phyloP scores from a whole-genome alignment of 2,329 filamentous ascomycete genomes.

The Claviceps sp. region DNA sequence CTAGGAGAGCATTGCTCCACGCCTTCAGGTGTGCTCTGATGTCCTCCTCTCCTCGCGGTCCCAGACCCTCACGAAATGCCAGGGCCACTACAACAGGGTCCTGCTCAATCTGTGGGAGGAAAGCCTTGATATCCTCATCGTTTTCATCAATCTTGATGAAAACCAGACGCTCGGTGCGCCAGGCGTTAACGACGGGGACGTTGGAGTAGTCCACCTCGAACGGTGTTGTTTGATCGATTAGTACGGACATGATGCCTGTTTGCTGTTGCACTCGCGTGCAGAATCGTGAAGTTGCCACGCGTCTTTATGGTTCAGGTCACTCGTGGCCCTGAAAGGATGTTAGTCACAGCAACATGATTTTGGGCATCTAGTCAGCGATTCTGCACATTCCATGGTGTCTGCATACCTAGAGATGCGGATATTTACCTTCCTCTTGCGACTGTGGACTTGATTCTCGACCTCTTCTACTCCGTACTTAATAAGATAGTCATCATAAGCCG shows the following conservation, averaged over 20 bases:
- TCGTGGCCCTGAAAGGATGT: too few relatives aligned
- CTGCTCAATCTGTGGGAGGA: slow-evolving; percentile 6
- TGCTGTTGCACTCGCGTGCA: too few relatives aligned
- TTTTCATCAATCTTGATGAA: slow-evolving; percentile 10
- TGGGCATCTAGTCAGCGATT: too few relatives aligned
- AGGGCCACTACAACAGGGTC: slow-evolving; percentile 8
- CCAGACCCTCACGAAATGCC: slow-evolving; percentile 4
- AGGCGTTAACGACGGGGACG: slow-evolving; percentile 5
- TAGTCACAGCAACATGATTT: too few relatives aligned
- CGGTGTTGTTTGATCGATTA: not conserved
- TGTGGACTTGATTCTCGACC: too few relatives aligned
- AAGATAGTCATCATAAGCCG: too few relatives aligned
- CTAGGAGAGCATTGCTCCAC: slow-evolving; percentile 8
- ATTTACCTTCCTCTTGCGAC: too few relatives aligned
- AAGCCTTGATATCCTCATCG: slow-evolving; percentile 7
- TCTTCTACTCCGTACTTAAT: too few relatives aligned
- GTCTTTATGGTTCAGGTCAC: too few relatives aligned
- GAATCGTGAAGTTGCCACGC: too few relatives aligned
- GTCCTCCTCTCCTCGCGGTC: slow-evolving; percentile 7
- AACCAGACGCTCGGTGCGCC: slow-evolving; percentile 9
- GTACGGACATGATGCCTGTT: not conserved
- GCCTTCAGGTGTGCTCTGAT: slow-evolving; percentile 6
- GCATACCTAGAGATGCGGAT: too few relatives aligned
- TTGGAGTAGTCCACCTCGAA: slow-evolving; percentile 2
- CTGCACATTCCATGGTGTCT: too few relatives aligned